Evolutionary conservation across 768 basidiomycete genomes (phyloP).

Genomic region (Pisolithus tinctorius): DNA sequence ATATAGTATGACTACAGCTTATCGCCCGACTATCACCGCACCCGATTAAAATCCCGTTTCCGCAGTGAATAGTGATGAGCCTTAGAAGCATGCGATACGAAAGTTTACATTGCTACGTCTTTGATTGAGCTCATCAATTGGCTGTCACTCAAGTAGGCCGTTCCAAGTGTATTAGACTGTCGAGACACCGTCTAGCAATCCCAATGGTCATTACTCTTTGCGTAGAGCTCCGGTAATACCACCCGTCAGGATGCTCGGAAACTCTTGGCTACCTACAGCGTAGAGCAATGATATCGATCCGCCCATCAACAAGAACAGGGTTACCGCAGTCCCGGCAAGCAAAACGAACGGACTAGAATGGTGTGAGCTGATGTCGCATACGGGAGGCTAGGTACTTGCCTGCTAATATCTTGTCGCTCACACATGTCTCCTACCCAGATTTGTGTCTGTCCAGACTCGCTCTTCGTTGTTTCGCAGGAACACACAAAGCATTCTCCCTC

Average conservation of each 20-base stretch:
- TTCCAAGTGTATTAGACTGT: not conserved
- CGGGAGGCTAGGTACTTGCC: conserved; percentile 40
- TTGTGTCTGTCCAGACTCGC: conserved; percentile 48
- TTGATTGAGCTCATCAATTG: no score
- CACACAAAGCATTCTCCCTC: conserved; percentile 49
- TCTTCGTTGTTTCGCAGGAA: conserved; percentile 40
- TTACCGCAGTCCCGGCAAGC: conserved; percentile 59
- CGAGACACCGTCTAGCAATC: not conserved
- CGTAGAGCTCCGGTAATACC: conserved; percentile 44
- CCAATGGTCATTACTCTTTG: conserved; percentile 38
- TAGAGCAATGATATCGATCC: conserved; percentile 64
- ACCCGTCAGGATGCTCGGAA: conserved; percentile 72
- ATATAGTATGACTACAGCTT: no score
- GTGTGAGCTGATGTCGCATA: conserved; percentile 1
- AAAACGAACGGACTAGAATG: conserved; percentile 62
- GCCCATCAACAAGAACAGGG: conserved; percentile 56
- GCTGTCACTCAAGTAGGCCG: not conserved
- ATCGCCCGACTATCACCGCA: no score
- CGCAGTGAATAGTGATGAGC: no score
- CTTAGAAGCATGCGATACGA: no score
- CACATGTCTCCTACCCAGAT: conserved; percentile 73
- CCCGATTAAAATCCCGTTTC: no score
- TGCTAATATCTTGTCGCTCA: conserved; percentile 74
- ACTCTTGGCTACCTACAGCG: conserved; percentile 48
- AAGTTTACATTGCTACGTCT: no score